Percentiles rank a stretch among this genome's conserved stretches.
Conservation (phyloP, 1,139 yeast species). For the Diutina siamensis region DNA sequence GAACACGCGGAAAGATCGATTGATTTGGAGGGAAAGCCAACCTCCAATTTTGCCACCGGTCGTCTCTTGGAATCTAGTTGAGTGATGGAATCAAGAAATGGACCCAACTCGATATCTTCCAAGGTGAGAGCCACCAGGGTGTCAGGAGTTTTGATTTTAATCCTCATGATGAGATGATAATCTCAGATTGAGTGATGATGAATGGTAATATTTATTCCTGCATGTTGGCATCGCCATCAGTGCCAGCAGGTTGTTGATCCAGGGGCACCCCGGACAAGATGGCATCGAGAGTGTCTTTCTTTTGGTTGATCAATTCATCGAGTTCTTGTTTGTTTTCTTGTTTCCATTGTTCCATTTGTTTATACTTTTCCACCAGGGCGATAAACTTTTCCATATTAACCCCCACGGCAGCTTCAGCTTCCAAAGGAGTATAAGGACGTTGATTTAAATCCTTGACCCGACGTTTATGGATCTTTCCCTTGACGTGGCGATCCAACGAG, state of each 20-base stretch:
- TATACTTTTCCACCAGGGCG: slow-evolving; percentile 46
- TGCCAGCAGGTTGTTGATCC: slow-evolving; percentile 4
- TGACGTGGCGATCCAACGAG: slow-evolving; percentile 62
- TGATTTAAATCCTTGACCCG: slow-evolving; percentile 63
- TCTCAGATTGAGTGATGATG: too few species aligned
- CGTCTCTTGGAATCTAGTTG: slow-evolving; percentile 5
- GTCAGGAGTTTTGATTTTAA: slow-evolving; percentile 2
- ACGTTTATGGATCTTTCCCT: slow-evolving; percentile 75
- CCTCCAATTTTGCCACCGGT: slow-evolving; percentile 19
- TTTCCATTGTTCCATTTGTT: slow-evolving; percentile 28
- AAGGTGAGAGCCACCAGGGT: slow-evolving; percentile 5
- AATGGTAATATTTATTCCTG: background rate
- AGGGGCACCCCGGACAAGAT: slow-evolving; percentile 21
- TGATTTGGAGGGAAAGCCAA: slow-evolving; percentile 52
- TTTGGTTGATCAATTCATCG: slow-evolving; percentile 24
- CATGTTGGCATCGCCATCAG: background rate
- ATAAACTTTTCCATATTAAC: slow-evolving; percentile 56
- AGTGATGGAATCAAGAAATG: background rate
- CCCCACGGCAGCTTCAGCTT: slow-evolving; percentile 88
- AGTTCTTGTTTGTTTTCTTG: slow-evolving; percentile 27
- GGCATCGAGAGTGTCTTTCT: slow-evolving; percentile 31
- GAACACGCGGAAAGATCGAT: slow-evolving; percentile 18
- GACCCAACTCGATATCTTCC: background rate
- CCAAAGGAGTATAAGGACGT: slow-evolving; percentile 78
- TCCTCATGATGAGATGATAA: background rate